Evolutionary conservation across 164 flowering plant genomes (phyloP), one percentile per base, ranked within the genome.

Genomic region (Umbilicus rupestris): DNA sequence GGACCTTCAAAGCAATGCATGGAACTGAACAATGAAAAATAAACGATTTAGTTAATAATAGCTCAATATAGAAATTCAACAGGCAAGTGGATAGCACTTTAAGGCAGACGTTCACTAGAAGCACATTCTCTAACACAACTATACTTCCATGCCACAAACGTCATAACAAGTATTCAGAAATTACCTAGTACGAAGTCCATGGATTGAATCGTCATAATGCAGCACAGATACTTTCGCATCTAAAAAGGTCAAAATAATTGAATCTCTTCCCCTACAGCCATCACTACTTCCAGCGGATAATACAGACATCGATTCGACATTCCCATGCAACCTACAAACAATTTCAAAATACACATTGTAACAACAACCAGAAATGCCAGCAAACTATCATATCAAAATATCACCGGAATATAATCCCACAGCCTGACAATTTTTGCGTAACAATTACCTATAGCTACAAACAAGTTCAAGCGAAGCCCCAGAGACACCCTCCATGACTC

Each of bases 1-100:
- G 97, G 95, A 44, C 98, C 95, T 79, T 94, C 98, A 81, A 91
- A 94, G 78, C 97, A 91, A 70, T 94, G 98, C 98, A 94, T 80
- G 45, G 98, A 94, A 72, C 97, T 94, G 86, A 65, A 67, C 68
- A 70, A 60, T 60, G 65, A 55, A n/a, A n/a, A n/a, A 59, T 37
- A 31, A 42, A 69, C 20, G 62, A 0, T 60, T 45, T 12, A 70
- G 19, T 16, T 39, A 68, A 35, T 20, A 30, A 3, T 42, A 49
- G n/a, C 46, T 46, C 44, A 52, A 44, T n/a, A 22, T 31, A 46
- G 2, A 12, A 39, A 58, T 49, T 45, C 31, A 26, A 35, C 24
- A 35, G 66, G 39, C 37, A 49, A 19, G 4, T 28, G 1, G 46
- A 29, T 59, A 50, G 37, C 46, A 19, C 57, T 9, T 52, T 39